A percentile compares a stretch with the other conserved stretches of the same genome.
phyloP scores from a whole-genome alignment of 768 basidiomycete genomes.

The Termitomyces sp. region DNA sequence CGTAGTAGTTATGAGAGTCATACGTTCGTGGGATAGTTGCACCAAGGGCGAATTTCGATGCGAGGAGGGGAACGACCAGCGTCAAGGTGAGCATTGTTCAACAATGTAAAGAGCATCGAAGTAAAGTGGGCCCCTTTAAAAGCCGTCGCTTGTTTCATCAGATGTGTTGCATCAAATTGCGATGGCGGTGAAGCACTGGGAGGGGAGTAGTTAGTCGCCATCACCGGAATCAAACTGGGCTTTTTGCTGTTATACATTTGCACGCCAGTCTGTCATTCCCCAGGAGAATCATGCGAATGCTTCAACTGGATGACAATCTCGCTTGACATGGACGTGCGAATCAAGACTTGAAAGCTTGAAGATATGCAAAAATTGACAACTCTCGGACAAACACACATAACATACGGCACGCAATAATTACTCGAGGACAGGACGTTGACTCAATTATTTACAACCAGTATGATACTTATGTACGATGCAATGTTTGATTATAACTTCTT shows the following conservation, averaged over 20 bases:
- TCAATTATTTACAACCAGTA: too few relatives aligned
- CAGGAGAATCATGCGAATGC: not conserved
- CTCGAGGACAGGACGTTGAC: too few relatives aligned
- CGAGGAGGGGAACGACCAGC: constrained; percentile 28
- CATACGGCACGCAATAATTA: too few relatives aligned
- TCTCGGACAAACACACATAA: too few relatives aligned
- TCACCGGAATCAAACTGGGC: not conserved
- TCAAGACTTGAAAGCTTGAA: too few relatives aligned
- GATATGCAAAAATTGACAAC: too few relatives aligned
- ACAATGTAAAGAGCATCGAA: constrained; percentile 10
- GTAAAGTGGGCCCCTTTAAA: not conserved
- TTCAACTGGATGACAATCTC: too few relatives aligned
- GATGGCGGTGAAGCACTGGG: not conserved
- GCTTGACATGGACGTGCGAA: too few relatives aligned
- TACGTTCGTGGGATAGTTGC: constrained; percentile 47
- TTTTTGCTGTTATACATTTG: not conserved
- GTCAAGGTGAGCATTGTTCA: constrained; percentile 26
- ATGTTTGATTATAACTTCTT: not conserved
- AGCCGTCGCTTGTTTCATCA: constrained; percentile 7
- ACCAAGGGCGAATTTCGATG: constrained; percentile 23
- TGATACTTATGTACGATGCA: not conserved
- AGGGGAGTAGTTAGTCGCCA: not conserved
- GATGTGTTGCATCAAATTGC: constrained; percentile 8
- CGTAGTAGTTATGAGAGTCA: constrained; percentile 76
- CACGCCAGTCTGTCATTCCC: not conserved